A percentile compares a stretch with the other conserved stretches of the same genome.
Conservation (phyloP, 1,284 basidiomycete genomes). For the Fomitopsis betulina region DNA sequence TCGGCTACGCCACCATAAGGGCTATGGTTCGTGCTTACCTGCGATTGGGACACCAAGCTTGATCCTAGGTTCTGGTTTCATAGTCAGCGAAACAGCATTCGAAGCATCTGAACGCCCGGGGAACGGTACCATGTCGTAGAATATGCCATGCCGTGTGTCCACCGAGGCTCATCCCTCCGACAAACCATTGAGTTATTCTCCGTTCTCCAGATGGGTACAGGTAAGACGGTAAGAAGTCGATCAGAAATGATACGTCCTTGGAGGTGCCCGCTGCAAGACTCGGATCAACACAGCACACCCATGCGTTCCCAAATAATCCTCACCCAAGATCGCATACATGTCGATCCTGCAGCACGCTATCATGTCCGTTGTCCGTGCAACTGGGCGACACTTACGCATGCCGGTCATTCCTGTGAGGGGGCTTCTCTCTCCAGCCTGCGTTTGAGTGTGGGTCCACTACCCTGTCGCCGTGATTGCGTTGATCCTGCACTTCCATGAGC, state of each 20-base stretch:
- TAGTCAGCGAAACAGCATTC: neutral
- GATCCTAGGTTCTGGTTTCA: constrained; percentile 59
- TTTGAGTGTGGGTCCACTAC: constrained; percentile 50
- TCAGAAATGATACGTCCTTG: constrained; percentile 73
- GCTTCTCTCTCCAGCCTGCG: constrained; percentile 48
- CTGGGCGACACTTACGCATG: constrained; percentile 53
- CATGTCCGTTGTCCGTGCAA: constrained; percentile 2
- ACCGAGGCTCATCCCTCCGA: constrained; percentile 71
- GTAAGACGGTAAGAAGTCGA: constrained; percentile 77
- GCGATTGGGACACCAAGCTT: constrained; percentile 72
- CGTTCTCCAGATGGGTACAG: constrained; percentile 73
- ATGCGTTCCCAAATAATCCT: constrained; percentile 9
- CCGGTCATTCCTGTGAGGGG: constrained; percentile 44
- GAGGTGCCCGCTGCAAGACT: constrained; percentile 58
- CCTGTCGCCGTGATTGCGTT: constrained; percentile 72
- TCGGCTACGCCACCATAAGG: neutral
- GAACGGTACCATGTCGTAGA: constrained; percentile 50
- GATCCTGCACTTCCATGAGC: constrained; percentile 46
- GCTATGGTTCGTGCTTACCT: constrained; percentile 31
- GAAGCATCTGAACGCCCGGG: too few relatives aligned
- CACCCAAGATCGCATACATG: constrained; percentile 71
- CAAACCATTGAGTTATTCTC: constrained; percentile 61
- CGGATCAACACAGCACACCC: neutral
- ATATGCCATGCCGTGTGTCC: constrained; percentile 77
- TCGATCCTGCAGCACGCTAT: constrained; percentile 47